Conservation (phyloP, 345 rosid species). For the Citrus trifoliata region DNA sequence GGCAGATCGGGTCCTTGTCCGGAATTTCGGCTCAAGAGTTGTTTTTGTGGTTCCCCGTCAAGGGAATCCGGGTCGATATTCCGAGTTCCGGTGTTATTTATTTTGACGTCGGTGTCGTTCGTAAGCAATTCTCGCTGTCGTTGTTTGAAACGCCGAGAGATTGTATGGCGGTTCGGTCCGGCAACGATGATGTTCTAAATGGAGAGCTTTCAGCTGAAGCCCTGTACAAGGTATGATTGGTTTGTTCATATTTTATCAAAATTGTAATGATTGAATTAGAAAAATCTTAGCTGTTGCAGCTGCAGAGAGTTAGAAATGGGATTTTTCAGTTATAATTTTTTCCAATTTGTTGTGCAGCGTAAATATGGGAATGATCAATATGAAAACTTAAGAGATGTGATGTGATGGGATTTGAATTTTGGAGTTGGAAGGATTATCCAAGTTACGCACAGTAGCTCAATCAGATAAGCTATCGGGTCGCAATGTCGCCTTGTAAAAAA, state of each 20-base stretch:
- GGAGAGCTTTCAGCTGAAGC: slow-evolving; percentile 16
- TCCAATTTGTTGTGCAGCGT: slow-evolving; percentile 32
- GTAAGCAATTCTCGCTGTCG: slow-evolving; percentile 79
- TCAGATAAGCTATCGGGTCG: slow-evolving; percentile 29
- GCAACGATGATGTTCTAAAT: slow-evolving; percentile 6
- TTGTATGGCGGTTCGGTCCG: slow-evolving; percentile 44
- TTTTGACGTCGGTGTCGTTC: slow-evolving; percentile 87
- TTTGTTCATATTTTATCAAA: background rate
- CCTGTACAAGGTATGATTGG: slow-evolving; percentile 34
- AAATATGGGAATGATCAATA: slow-evolving; percentile 10
- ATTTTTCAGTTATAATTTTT: background rate
- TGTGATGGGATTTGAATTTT: slow-evolving; percentile 22
- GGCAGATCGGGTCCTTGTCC: slow-evolving; percentile 56
- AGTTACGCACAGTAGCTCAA: slow-evolving; percentile 28
- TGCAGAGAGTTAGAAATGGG: background rate
- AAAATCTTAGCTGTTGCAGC: background rate
- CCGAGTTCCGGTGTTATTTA: slow-evolving; percentile 87
- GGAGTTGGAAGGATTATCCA: slow-evolving; percentile 8
- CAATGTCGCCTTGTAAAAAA: slow-evolving; percentile 32
- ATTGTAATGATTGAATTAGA: background rate
- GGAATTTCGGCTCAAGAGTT: slow-evolving; percentile 88
- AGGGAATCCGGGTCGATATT: slow-evolving; percentile 73
- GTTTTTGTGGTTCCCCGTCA: slow-evolving; percentile 89
- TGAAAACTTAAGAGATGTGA: slow-evolving; percentile 17
- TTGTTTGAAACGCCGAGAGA: slow-evolving; percentile 81